These are phyloP conservation scores for Rubia peregrina DNA, from an alignment of 305 asterid species.

Conservation along the genomic window DNA sequence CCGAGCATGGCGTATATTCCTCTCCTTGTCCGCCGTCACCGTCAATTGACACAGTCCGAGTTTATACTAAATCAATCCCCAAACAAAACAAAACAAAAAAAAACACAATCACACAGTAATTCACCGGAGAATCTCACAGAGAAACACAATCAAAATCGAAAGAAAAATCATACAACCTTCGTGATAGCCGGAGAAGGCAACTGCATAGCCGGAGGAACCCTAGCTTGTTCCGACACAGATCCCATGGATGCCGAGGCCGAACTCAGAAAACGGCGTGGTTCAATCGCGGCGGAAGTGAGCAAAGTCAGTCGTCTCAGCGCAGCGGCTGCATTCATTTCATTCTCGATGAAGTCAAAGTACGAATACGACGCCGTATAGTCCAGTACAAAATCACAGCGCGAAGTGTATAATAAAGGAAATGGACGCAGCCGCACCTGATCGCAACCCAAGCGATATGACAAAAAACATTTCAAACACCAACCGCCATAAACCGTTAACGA, in stretches of 20 bases:
- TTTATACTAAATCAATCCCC: constrained; percentile 44
- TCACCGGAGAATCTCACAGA: background rate
- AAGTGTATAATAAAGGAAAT: background rate
- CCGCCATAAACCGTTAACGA: constrained; percentile 24
- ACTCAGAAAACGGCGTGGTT: constrained; percentile 25
- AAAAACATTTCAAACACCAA: constrained; percentile 2
- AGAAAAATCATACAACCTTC: constrained; percentile 33
- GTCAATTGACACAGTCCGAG: constrained; percentile 82
- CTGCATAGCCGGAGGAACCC: constrained; percentile 55
- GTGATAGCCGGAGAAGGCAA: constrained; percentile 55
- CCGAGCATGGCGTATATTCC: constrained; percentile 69
- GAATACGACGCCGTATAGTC: background rate
- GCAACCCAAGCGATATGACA: background rate
- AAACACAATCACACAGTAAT: background rate
- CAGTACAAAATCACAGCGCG: background rate
- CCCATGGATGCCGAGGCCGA: constrained; percentile 39
- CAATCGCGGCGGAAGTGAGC: constrained; percentile 18
- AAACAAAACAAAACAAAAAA: background rate
- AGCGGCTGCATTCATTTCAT: constrained; percentile 24
- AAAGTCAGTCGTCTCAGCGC: constrained; percentile 11
- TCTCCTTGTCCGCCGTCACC: constrained; percentile 83
- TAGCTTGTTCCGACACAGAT: constrained; percentile 54
- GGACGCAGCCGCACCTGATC: background rate
- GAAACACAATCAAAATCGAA: background rate
- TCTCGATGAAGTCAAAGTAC: constrained; percentile 4